Percentiles rank a stretch among this genome's conserved stretches.
Conservation (phyloP, 495 filamentous ascomycete genomes). For the Pseudevernia furfuracea region DNA sequence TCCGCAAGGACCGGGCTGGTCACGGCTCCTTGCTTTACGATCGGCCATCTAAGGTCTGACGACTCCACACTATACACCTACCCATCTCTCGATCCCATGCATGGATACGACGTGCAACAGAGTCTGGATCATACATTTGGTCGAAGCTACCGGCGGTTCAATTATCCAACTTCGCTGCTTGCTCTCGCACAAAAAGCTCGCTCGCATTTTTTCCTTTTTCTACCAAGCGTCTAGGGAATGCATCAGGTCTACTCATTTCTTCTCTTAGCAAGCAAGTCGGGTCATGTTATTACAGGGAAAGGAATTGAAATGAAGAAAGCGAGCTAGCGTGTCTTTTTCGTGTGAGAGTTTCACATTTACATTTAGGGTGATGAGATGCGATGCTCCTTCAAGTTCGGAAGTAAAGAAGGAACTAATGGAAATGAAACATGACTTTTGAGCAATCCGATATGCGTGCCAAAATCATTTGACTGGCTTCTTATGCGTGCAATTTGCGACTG, state of each 20-base stretch:
- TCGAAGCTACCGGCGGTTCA: slow-evolving; percentile 11
- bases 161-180: slow-evolving; percentile 5
- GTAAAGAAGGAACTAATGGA: slow-evolving; percentile 17
- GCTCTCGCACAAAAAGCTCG: slow-evolving; percentile 12
- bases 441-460: neutral
- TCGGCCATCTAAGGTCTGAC: slow-evolving; percentile 20
- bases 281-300: slow-evolving; percentile 4
- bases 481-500: neutral
- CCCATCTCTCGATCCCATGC: neutral
- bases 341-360: slow-evolving; percentile 6
- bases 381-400: slow-evolving; percentile 13
- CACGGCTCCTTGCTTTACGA: slow-evolving; percentile 11
- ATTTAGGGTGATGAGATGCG: slow-evolving; percentile 12
- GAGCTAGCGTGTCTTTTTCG: slow-evolving; percentile 9
- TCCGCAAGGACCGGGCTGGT: slow-evolving; percentile 14
- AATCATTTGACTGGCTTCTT: neutral
- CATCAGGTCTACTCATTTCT: slow-evolving; percentile 10
- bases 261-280: slow-evolving; percentile 7
- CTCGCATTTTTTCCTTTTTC: slow-evolving; percentile 11
- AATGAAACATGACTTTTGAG: slow-evolving; percentile 20
- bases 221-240: slow-evolving; percentile 16
- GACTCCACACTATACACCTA: slow-evolving; percentile 3
- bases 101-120: slow-evolving; percentile 1
- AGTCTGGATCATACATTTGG: slow-evolving; percentile 3
- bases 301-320: slow-evolving; percentile 3